These are phyloP conservation scores for Leccinum subtestaceum DNA, from an alignment of 768 basidiomycete genomes.

Conservation along the genomic window DNA sequence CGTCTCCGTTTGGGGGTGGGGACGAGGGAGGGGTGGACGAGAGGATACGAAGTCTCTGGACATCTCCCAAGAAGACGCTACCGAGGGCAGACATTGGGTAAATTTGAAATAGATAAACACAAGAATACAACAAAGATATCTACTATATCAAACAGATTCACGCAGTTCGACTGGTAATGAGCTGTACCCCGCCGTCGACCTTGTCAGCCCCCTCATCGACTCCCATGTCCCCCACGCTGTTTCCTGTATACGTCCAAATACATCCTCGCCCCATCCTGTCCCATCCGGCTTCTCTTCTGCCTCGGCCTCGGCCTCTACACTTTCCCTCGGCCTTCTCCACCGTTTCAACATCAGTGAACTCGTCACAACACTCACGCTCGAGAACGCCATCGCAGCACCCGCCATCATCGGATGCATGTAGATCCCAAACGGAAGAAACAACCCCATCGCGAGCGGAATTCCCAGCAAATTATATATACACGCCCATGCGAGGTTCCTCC, in stretches of 20 bases:
- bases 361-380: constrained; percentile 91
- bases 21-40: constrained; percentile 54
- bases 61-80: constrained; percentile 80
- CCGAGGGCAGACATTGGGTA: constrained; percentile 53
- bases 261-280: constrained; percentile 4
- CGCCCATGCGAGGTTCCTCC: constrained; percentile 93
- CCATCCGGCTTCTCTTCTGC: constrained; percentile 31
- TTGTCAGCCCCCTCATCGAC: constrained; percentile 38
- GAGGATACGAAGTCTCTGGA: constrained; percentile 61
- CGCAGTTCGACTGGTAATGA: constrained; percentile 71
- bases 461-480: constrained; percentile 91
- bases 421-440: constrained; percentile 87
- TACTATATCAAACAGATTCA: constrained; percentile 23
- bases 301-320: constrained; percentile 49
- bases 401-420: constrained; percentile 98
- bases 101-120: not conserved
- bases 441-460: constrained; percentile 96
- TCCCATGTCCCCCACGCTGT: constrained; percentile 49
- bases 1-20: constrained; percentile 31
- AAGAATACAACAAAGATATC: not conserved
- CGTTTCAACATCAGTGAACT: constrained; percentile 83
- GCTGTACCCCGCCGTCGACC: constrained; percentile 54
- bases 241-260: constrained; percentile 40
- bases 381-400: constrained; percentile 98
- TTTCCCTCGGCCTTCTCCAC: constrained; percentile 73